A percentile compares a stretch with the other conserved stretches of the same genome.
phyloP scores from a whole-genome alignment of 2,329 filamentous ascomycete species.

The Pseudopyrenochaeta lycopersici region DNA sequence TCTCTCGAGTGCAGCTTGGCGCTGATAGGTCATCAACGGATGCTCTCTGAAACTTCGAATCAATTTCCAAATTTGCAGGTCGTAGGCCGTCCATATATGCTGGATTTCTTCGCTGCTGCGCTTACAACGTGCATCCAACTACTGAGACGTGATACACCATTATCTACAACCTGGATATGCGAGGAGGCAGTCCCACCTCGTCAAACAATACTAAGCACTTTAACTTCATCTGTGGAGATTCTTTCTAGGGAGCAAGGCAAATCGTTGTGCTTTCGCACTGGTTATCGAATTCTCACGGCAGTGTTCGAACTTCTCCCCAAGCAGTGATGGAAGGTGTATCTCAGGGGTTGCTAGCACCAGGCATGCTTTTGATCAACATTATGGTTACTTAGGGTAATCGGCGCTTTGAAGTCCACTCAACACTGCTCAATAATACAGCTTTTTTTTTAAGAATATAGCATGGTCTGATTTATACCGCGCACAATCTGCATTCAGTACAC shows the following conservation, averaged over 20 bases:
- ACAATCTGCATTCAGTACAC: too few species aligned
- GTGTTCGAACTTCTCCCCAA: constrained; percentile 8
- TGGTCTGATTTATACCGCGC: too few species aligned
- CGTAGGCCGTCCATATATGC: constrained; percentile 28
- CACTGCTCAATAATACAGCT: too few species aligned
- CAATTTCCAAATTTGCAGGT: constrained; percentile 12
- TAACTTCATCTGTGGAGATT: constrained; percentile 23
- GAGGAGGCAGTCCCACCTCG: constrained; percentile 1
- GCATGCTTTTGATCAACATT: too few species aligned
- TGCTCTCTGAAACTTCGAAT: constrained; percentile 24
- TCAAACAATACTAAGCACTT: constrained; percentile 21
- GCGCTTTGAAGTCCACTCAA: too few species aligned
- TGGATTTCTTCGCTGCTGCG: constrained; percentile 30
- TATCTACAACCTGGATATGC: constrained; percentile 4
- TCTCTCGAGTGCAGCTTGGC: constrained; percentile 42
- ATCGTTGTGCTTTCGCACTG: constrained; percentile 25
- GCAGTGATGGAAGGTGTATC: neutral
- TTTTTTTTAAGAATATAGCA: too few species aligned
- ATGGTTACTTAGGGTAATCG: too few species aligned
- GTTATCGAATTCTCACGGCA: constrained; percentile 14
- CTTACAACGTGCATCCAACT: constrained; percentile 28
- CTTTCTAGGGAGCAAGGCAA: constrained; percentile 19
- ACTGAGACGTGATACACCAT: constrained; percentile 10
- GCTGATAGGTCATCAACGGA: constrained; percentile 37
- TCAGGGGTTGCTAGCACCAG: too few species aligned